Evolutionary conservation across 148 eudicot species (phyloP).

Genomic region (Nepenthes gracilis): DNA sequence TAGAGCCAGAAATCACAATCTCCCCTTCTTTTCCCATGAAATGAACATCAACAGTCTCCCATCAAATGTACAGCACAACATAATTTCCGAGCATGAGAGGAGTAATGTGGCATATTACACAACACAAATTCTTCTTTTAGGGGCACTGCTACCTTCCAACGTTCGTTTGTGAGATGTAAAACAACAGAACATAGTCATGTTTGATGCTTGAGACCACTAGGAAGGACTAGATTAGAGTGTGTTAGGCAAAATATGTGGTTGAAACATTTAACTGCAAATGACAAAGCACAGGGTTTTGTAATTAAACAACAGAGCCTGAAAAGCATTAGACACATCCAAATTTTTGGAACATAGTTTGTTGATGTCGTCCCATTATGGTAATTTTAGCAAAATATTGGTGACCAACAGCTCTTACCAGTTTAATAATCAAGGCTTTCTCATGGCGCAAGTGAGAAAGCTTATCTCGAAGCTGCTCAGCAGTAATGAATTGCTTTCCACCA

Average conservation of each 20-base stretch:
- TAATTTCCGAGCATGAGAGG: not conserved
- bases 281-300: too few species aligned
- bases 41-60: not conserved
- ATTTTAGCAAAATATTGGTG: not conserved
- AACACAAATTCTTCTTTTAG: not conserved
- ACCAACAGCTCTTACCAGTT: constrained; percentile 18
- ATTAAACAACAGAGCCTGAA: too few species aligned
- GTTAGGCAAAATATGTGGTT: too few species aligned
- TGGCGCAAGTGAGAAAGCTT: constrained; percentile 86
- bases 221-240: too few species aligned
- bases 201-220: too few species aligned
- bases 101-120: not conserved
- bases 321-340: too few species aligned
- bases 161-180: too few species aligned
- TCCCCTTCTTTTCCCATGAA: not conserved
- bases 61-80: not conserved
- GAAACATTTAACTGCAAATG: too few species aligned
- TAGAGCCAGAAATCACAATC: not conserved
- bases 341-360: not conserved
- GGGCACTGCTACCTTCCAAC: not conserved
- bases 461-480: constrained; percentile 86
- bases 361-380: not conserved
- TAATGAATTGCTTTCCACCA: constrained; percentile 89
- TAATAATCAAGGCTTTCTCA: constrained; percentile 84
- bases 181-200: too few species aligned